Evolutionary conservation across 148 eudicot genomes (phyloP).

Genomic region (Amaranthus cruentus): DNA sequence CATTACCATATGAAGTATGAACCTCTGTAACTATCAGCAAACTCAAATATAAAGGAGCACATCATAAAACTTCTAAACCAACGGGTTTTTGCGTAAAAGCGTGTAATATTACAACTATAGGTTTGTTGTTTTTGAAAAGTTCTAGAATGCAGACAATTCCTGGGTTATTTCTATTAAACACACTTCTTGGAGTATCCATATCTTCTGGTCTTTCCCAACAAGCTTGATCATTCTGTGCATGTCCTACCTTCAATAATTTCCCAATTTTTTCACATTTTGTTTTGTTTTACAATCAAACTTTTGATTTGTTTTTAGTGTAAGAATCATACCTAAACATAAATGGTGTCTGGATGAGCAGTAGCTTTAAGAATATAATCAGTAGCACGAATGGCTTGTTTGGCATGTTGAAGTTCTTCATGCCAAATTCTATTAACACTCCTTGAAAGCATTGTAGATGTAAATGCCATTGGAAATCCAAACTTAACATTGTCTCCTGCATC

Average conservation of each 20-base stretch:
- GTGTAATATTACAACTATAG: no score
- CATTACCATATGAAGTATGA: slow-evolving; percentile 42
- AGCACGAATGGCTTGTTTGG: slow-evolving; percentile 69
- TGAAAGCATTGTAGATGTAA: slow-evolving; percentile 93
- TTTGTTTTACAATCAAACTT: neutral
- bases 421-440: slow-evolving; percentile 94
- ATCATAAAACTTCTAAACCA: no score
- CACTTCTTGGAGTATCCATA: slow-evolving; percentile 94
- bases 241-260: slow-evolving; percentile 58
- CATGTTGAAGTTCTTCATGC: slow-evolving; percentile 72
- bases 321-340: slow-evolving; percentile 73
- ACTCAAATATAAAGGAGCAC: slow-evolving; percentile 16
- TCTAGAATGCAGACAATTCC: slow-evolving; percentile 30
- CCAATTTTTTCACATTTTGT: neutral
- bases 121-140: slow-evolving; percentile 34
- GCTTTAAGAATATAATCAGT: slow-evolving; percentile 97
- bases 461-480: slow-evolving; percentile 98
- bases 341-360: slow-evolving; percentile 75
- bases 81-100: no score
- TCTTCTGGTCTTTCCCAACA: slow-evolving; percentile 99
- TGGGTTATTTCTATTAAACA: slow-evolving; percentile 51
- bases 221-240: slow-evolving; percentile 73
- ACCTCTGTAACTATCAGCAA: slow-evolving; percentile 81
- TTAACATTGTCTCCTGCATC: slow-evolving; percentile 99
- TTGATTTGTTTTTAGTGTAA: neutral